A percentile compares a stretch with the other conserved stretches of the same genome.
These are phyloP conservation scores for Serendipita sp. DNA, from an alignment of 768 basidiomycete species.

Conservation along the genomic window DNA sequence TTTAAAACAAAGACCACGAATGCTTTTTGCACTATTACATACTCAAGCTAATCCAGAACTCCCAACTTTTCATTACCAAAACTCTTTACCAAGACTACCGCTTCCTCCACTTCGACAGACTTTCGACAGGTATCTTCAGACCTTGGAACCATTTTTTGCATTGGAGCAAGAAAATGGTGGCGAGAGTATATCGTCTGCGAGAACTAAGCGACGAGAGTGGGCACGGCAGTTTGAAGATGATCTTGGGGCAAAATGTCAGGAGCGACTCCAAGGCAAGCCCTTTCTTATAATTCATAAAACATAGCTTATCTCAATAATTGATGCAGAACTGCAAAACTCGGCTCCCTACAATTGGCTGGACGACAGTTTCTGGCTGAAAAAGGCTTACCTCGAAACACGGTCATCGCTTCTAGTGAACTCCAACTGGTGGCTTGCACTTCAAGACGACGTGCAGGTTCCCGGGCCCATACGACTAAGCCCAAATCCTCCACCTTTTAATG, in stretches of 20 bases:
- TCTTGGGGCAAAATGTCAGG: conserved; percentile 52
- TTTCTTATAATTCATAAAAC: not conserved
- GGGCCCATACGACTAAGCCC: conserved; percentile 12
- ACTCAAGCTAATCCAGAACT: not conserved
- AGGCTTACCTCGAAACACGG: conserved; percentile 79
- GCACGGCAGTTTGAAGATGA: conserved; percentile 56
- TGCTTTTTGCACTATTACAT: conserved; percentile 3
- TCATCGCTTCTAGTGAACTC: conserved; percentile 76
- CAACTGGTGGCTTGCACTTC: conserved; percentile 90
- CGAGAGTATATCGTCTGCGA: conserved; percentile 32
- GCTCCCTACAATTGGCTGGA: conserved; percentile 90
- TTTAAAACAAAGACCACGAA: not conserved
- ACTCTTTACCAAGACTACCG: conserved; percentile 51
- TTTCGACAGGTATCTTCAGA: conserved; percentile 59
- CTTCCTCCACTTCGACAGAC: conserved; percentile 65
- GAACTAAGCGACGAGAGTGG: conserved; percentile 39
- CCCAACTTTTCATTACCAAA: conserved; percentile 16
- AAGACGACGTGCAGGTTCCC: conserved; percentile 54
- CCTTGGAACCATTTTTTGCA: conserved; percentile 60
- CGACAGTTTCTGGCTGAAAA: conserved; percentile 82
- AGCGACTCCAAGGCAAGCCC: conserved; percentile 50
- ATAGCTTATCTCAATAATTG: conserved; percentile 6
- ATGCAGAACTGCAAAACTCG: conserved; percentile 54
- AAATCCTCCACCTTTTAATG: conserved; percentile 31
- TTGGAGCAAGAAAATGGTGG: conserved; percentile 54